Percentiles rank a stretch among this genome's conserved stretches.
Evolutionary conservation across 2,329 filamentous ascomycete species (phyloP).

Genomic region (Mycosphaerelloides madeirae): DNA sequence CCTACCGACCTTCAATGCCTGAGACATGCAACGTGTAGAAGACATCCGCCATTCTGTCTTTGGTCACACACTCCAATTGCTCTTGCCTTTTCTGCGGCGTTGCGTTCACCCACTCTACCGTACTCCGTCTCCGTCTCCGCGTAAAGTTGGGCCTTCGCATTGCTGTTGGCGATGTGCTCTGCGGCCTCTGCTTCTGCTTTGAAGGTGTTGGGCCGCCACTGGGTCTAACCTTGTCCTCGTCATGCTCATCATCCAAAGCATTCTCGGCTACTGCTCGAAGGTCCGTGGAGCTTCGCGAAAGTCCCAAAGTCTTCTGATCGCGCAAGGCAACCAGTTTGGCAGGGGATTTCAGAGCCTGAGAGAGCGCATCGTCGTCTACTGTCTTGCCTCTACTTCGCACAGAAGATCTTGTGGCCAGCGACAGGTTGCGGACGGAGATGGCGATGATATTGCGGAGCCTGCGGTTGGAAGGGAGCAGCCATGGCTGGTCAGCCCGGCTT

Average conservation of each 20-base stretch:
- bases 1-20: constrained; percentile 41
- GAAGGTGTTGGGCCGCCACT: constrained; percentile 13
- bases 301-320: constrained; percentile 46
- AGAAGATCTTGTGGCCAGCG: constrained; percentile 54
- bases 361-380: constrained; percentile 70
- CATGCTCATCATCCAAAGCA: constrained; percentile 7
- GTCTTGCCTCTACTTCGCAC: constrained; percentile 51
- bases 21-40: constrained; percentile 81
- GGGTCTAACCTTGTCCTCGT: neutral
- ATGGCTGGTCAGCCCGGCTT: constrained; percentile 43
- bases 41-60: constrained; percentile 71
- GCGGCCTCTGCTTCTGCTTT: constrained; percentile 21
- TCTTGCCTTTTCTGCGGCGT: constrained; percentile 62
- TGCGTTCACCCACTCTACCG: constrained; percentile 59
- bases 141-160: constrained; percentile 33
- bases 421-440: constrained; percentile 80
- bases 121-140: constrained; percentile 52
- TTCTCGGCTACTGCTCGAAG: constrained; percentile 37
- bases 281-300: constrained; percentile 57
- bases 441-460: constrained; percentile 83
- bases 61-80: constrained; percentile 68
- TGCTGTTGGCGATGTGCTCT: constrained; percentile 14
- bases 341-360: constrained; percentile 61
- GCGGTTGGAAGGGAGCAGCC: constrained; percentile 66
- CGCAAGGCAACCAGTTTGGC: constrained; percentile 58